A percentile compares a stretch with the other conserved stretches of the same genome.
phyloP scores from a whole-genome alignment of 2,329 filamentous ascomycete species.

The Talaromyces sp. region DNA sequence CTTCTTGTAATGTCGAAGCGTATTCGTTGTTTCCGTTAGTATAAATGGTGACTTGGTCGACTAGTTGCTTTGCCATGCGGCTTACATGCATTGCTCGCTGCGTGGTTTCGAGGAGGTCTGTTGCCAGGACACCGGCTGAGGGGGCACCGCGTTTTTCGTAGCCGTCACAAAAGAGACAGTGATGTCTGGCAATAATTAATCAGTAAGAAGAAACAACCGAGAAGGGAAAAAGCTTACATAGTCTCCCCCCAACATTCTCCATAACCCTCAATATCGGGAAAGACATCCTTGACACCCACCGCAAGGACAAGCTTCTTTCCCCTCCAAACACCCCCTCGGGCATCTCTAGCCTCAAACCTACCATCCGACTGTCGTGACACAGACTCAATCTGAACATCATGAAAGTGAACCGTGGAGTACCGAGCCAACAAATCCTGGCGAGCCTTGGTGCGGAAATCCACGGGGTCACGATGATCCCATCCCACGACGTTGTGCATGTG shows the following conservation, averaged over 20 bases:
- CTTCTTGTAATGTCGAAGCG: constrained; percentile 5
- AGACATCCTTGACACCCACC: constrained; percentile 48
- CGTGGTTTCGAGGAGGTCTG: constrained; percentile 20
- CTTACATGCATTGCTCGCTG: constrained; percentile 16
- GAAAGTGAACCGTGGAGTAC: constrained; percentile 15
- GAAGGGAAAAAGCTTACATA: neutral
- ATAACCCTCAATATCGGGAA: constrained; percentile 50
- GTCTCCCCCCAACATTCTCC: constrained; percentile 50
- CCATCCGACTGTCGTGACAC: constrained; percentile 15
- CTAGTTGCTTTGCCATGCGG: constrained; percentile 36
- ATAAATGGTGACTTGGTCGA: constrained; percentile 47
- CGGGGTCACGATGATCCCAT: constrained; percentile 33
- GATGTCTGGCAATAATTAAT: constrained; percentile 38
- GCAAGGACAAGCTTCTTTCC: constrained; percentile 54
- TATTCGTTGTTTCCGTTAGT: constrained; percentile 43
- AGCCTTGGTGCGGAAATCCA: constrained; percentile 19
- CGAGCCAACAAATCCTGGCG: constrained; percentile 3
- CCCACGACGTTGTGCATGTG: constrained; percentile 45
- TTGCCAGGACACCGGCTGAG: constrained; percentile 46
- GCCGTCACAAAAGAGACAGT: constrained; percentile 58
- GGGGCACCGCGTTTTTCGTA: constrained; percentile 50
- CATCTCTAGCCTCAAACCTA: constrained; percentile 39
- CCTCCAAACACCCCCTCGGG: constrained; percentile 37
- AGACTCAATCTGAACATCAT: constrained; percentile 3
- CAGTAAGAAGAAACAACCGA: neutral